Conservation (phyloP, 31 red algal species). For the Endocladia muricata region DNA sequence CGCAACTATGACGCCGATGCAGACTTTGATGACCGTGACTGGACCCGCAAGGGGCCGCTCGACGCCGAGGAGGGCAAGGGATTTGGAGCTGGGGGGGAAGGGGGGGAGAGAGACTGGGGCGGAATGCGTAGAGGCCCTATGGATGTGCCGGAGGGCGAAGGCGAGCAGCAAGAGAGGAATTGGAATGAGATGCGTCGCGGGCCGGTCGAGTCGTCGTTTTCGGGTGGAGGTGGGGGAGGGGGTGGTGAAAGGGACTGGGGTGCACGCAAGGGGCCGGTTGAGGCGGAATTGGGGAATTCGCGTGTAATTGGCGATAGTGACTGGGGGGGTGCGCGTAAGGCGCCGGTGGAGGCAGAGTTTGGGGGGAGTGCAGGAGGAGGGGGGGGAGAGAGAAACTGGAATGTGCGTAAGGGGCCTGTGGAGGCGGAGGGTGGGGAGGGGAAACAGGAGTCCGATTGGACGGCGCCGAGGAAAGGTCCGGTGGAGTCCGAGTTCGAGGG, state of each 20-base stretch:
- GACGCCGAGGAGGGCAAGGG: not conserved
- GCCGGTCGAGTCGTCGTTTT: conserved; percentile 41
- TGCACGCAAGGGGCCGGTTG: conserved; percentile 37
- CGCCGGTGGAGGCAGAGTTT: conserved; percentile 57
- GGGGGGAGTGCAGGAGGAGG: conserved; percentile 2
- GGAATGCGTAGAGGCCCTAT: conserved; percentile 41
- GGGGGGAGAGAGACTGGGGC: conserved; percentile 46
- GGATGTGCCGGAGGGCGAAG: too few relatives aligned
- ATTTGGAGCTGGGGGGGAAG: conserved; percentile 47
- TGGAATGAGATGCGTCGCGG: conserved; percentile 52
- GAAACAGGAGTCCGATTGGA: conserved; percentile 32
- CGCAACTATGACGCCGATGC: conserved; percentile 22
- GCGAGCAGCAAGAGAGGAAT: conserved; percentile 23
- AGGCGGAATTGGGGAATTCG: not conserved
- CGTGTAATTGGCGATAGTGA: conserved; percentile 16
- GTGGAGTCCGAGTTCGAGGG: conserved; percentile 22
- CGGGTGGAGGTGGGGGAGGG: too few relatives aligned
- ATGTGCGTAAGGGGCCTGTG: conserved; percentile 36
- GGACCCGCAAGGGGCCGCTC: conserved; percentile 40
- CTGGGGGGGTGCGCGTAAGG: conserved; percentile 33
- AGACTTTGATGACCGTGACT: conserved; percentile 65
- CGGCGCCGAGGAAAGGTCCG: conserved; percentile 36
- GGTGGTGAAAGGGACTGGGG: conserved; percentile 38
- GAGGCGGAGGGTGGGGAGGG: conserved; percentile 34
- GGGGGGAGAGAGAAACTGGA: conserved; percentile 36